Percentiles rank a stretch among this genome's conserved stretches.
phyloP scores from a whole-genome alignment of 192 early-diverging fungal genomes.

The Gryganskiella cystojenkinii region DNA sequence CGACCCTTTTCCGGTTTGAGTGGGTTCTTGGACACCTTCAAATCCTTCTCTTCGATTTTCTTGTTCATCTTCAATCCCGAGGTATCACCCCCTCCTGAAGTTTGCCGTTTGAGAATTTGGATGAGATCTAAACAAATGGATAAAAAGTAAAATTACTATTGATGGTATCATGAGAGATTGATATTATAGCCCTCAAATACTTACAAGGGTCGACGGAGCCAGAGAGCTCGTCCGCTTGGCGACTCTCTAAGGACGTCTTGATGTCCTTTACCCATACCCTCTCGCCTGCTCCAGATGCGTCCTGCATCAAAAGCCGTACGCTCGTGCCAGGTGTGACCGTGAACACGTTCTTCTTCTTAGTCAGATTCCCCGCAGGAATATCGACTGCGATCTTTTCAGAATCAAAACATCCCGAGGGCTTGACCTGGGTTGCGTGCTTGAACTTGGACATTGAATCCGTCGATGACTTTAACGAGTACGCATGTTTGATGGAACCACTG shows the following conservation, averaged over 20 bases:
- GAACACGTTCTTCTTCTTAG: slow-evolving; percentile 49
- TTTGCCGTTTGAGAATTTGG: slow-evolving; percentile 38
- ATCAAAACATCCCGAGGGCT: slow-evolving; percentile 49
- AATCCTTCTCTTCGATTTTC: slow-evolving; percentile 44
- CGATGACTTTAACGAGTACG: slow-evolving; percentile 19
- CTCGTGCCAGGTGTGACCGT: slow-evolving; percentile 35
- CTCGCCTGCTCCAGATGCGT: slow-evolving; percentile 34
- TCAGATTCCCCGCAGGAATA: slow-evolving; percentile 16
- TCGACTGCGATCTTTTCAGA: slow-evolving; percentile 34
- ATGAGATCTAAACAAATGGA: slow-evolving; percentile 18
- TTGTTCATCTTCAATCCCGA: slow-evolving; percentile 50
- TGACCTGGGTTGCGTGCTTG: slow-evolving; percentile 28
- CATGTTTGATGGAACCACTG: slow-evolving; percentile 20
- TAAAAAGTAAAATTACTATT: not conserved
- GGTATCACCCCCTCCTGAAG: slow-evolving; percentile 17
- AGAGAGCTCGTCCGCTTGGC: slow-evolving; percentile 30
- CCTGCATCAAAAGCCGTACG: slow-evolving; percentile 40
- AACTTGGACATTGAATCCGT: slow-evolving; percentile 23
- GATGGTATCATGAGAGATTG: not conserved
- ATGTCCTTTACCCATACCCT: slow-evolving; percentile 45
- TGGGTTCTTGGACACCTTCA: slow-evolving; percentile 33
- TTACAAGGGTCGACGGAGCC: slow-evolving; percentile 36
- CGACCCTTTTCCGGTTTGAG: slow-evolving; percentile 40
- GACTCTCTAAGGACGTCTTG: slow-evolving; percentile 23
- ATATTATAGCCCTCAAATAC: not conserved